These are phyloP conservation scores for Neodidymelliopsis sp. DNA, from an alignment of 2,329 filamentous ascomycete species.

Conservation along the genomic window DNA sequence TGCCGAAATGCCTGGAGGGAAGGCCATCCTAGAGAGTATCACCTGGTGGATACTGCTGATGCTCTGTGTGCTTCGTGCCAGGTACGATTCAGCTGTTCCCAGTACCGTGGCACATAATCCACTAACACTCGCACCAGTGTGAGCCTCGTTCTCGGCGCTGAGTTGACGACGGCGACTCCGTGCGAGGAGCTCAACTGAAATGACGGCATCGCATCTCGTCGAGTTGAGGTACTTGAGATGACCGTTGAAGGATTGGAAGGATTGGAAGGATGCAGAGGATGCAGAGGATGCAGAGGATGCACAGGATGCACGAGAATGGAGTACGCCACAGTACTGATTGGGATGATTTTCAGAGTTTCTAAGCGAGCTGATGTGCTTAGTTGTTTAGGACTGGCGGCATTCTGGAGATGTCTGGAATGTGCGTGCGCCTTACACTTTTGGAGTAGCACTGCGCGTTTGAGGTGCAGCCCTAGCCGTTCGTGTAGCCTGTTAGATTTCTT, in stretches of 20 bases:
- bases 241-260: too few species aligned
- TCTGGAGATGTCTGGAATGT: constrained; percentile 8
- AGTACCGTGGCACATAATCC: constrained; percentile 18
- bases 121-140: constrained; percentile 32
- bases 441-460: constrained; percentile 11
- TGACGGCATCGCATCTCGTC: constrained; percentile 2
- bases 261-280: constrained; percentile 13
- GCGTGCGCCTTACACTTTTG: constrained; percentile 10
- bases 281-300: constrained; percentile 10
- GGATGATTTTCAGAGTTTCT: constrained; percentile 8
- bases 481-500: constrained; percentile 1
- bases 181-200: neutral
- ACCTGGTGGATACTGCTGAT: constrained; percentile 28
- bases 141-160: constrained; percentile 28
- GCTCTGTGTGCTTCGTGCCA: constrained; percentile 32
- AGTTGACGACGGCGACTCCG: constrained; percentile 19
- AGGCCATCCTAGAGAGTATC: constrained; percentile 31
- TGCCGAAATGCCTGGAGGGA: constrained; percentile 31
- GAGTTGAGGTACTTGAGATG: constrained; percentile 2
- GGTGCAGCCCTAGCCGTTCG: neutral
- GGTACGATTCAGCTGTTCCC: constrained; percentile 27
- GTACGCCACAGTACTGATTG: constrained; percentile 3
- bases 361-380: constrained; percentile 13
- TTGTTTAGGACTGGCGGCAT: constrained; percentile 17
- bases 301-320: constrained; percentile 7